These are phyloP conservation scores for Phytopythium vexans DNA, from an alignment of 352 stramenopile genomes.

Conservation along the genomic window DNA sequence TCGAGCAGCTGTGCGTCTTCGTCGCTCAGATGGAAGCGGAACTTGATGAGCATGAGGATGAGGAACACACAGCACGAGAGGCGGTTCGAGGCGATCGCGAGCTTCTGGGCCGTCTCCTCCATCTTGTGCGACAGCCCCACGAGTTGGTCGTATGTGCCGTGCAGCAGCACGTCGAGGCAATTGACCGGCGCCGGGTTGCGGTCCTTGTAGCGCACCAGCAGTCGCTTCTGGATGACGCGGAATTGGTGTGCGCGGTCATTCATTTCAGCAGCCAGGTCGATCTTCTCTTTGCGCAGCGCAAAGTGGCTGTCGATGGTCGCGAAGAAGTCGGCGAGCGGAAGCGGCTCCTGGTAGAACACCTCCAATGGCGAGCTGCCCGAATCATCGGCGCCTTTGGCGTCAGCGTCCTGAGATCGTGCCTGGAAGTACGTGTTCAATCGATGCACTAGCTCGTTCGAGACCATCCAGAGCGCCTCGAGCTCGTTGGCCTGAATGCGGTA, in stretches of 20 bases:
- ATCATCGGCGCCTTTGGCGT: conserved; percentile 13
- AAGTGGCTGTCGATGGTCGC: conserved; percentile 87
- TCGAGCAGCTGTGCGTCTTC: conserved; percentile 59
- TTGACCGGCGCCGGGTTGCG: conserved; percentile 77
- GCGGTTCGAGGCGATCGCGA: conserved; percentile 53
- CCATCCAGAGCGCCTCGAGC: conserved; percentile 76
- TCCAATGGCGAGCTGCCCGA: conserved; percentile 23
- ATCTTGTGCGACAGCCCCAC: conserved; percentile 70
- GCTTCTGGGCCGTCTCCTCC: conserved; percentile 48
- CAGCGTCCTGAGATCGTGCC: background rate
- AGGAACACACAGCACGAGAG: conserved; percentile 76
- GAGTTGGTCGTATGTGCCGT: conserved; percentile 85
- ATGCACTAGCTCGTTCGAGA: conserved; percentile 72
- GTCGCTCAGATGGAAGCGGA: conserved; percentile 75
- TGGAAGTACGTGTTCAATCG: conserved; percentile 56
- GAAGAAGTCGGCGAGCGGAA: conserved; percentile 87
- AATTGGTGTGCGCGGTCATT: conserved; percentile 89
- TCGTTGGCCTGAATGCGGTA: conserved; percentile 88
- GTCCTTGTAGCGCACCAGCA: conserved; percentile 90
- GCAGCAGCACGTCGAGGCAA: conserved; percentile 79
- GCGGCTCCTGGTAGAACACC: conserved; percentile 80
- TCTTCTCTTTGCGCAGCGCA: conserved; percentile 52
- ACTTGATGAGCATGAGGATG: conserved; percentile 77
- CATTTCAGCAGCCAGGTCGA: conserved; percentile 56
- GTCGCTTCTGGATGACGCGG: conserved; percentile 87